Evolutionary conservation across 345 rosid species (phyloP).

Genomic region (Noccaea bulbosa): DNA sequence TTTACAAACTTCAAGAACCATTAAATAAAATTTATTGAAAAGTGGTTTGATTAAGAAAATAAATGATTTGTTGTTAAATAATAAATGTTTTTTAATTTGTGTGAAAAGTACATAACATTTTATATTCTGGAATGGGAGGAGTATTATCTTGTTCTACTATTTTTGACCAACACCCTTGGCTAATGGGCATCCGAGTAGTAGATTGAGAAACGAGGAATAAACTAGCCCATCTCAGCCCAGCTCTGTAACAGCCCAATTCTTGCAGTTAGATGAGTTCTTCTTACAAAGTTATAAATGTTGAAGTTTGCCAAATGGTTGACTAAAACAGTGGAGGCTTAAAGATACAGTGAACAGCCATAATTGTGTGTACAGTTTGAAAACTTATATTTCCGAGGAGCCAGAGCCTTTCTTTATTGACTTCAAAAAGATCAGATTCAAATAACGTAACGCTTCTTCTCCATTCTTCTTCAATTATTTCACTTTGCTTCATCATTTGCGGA

Average conservation of each 20-base stretch:
- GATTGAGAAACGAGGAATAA: neutral
- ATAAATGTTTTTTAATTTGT: too few species aligned
- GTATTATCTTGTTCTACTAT: too few species aligned
- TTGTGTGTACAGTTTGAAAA: constrained; percentile 8
- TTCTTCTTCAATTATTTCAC: constrained; percentile 18
- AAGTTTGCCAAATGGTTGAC: constrained; percentile 28
- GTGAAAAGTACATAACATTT: too few species aligned
- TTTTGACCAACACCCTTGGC: too few species aligned
- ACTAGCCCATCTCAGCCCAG: neutral
- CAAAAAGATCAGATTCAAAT: constrained; percentile 24
- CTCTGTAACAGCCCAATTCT: constrained; percentile 2
- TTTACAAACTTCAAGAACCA: too few species aligned
- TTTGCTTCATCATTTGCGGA: neutral
- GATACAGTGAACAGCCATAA: neutral
- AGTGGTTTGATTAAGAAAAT: too few species aligned
- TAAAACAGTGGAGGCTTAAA: neutral
- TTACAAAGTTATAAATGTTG: neutral
- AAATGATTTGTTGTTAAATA: too few species aligned
- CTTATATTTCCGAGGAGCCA: constrained; percentile 8
- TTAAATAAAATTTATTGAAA: too few species aligned
- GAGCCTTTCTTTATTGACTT: constrained; percentile 23
- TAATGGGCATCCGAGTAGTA: too few species aligned
- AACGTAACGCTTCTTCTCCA: constrained; percentile 27
- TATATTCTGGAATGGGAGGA: too few species aligned
- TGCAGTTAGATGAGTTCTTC: neutral